Evolutionary conservation across 176 grass and related monocot species (phyloP), one percentile per base, ranked within the genome.

Genomic region (Secale cereale): DNA sequence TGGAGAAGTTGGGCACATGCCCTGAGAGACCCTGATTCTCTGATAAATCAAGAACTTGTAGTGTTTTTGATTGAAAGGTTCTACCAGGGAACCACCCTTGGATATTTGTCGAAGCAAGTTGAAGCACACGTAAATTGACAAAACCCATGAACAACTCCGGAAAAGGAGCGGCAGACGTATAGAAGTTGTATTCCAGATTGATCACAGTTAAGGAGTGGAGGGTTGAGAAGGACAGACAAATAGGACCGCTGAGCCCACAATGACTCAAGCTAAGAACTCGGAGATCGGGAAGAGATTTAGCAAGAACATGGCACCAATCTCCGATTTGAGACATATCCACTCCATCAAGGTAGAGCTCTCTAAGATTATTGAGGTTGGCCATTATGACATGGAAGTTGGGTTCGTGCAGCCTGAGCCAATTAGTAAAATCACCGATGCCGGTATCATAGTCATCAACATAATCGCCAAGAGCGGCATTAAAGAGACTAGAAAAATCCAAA

Each of bases 41-140:
- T 4, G 86, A 91, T 45, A 88, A 25, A 43, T 91, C 86, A 16
- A 91, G 68, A 0, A 74, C 33, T 4, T 25, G 78, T 63, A 91
- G 74, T 11, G 82, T 62, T 56, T 52, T 54, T 0, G 79, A 68
- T 57, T 45, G 43, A 9, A 91, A 79, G 39, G 31, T 39, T 61
- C 28, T 27, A 5, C 0, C 3, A 27, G 86, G 90, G 8, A 88
- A 65, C 29, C 23, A 45, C 2, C 89, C 85, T 48, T 52, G 15
- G 63, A 91, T 48, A 65, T 79, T 65, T 63, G 54, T 84, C 16
- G 0, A 0, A 15, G 20, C 27, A 12, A 91, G 65, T 46, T 0
- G 20, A 5, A 86, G 76, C 2, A 80, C 76, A n/a, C 12, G 79
- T 4, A 86, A 31, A 72, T 80, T 50, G 4, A 14, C 8, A 72